These are phyloP conservation scores for Aspergillus unguis DNA, from an alignment of 2,329 filamentous ascomycete species.

Conservation along the genomic window DNA sequence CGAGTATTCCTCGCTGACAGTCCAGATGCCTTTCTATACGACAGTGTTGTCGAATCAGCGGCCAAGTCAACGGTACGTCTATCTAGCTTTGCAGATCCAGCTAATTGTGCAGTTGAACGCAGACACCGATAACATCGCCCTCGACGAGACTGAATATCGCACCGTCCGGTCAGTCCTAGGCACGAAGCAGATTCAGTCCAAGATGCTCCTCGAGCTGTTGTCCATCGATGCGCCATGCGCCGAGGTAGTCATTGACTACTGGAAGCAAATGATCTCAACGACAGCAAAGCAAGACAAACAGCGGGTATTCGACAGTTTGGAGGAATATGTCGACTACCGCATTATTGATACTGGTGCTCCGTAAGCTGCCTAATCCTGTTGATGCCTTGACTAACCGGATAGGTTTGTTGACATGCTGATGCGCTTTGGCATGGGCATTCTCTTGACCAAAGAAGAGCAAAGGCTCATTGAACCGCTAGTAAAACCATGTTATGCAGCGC, in stretches of 20 bases:
- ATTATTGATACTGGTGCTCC: conserved; percentile 20
- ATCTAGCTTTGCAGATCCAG: background rate
- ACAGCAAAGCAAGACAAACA: conserved; percentile 18
- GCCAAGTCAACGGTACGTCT: conserved; percentile 11
- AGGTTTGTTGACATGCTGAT: conserved; percentile 17
- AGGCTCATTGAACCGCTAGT: conserved; percentile 9
- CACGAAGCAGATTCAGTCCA: conserved; percentile 20
- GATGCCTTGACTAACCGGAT: background rate
- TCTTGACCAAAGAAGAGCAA: conserved; percentile 12
- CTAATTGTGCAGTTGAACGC: conserved; percentile 8
- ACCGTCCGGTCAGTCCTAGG: conserved; percentile 18
- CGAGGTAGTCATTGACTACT: conserved; percentile 15
- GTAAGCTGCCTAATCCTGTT: background rate
- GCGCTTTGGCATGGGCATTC: conserved; percentile 17
- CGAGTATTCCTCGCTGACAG: background rate
- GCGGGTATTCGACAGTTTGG: conserved; percentile 10
- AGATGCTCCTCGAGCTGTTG: conserved; percentile 18
- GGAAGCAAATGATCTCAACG: conserved; percentile 20
- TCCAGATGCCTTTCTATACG: conserved; percentile 18
- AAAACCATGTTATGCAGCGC: conserved; percentile 16
- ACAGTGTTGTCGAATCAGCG: conserved; percentile 18
- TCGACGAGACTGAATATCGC: conserved; percentile 18
- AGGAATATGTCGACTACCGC: conserved; percentile 20
- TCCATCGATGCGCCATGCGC: conserved; percentile 15
- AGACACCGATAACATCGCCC: conserved; percentile 14